These are phyloP conservation scores for Hypoxylon sp. DNA, from an alignment of 2,329 filamentous ascomycete genomes.

Conservation along the genomic window DNA sequence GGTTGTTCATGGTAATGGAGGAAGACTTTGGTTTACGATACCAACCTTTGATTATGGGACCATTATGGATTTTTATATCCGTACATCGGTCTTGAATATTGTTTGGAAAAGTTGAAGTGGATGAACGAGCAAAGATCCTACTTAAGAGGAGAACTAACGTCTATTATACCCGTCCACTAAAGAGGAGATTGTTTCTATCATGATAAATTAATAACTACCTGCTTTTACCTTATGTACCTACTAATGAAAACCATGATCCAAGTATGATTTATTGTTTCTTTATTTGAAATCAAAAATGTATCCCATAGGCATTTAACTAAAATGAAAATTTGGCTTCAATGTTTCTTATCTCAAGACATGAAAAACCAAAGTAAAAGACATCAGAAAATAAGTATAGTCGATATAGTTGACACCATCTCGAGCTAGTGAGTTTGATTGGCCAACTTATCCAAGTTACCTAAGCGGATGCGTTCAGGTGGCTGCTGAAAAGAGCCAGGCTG, in stretches of 20 bases:
- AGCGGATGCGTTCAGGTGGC: constrained; percentile 10
- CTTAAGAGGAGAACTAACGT: constrained; percentile 15
- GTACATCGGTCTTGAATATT: no score
- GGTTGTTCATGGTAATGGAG: neutral
- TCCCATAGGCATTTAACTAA: no score
- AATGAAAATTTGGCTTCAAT: no score
- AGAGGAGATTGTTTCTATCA: constrained; percentile 11
- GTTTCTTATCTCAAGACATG: no score
- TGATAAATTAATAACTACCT: constrained; percentile 18
- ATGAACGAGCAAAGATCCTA: constrained; percentile 20
- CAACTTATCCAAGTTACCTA: constrained; percentile 16
- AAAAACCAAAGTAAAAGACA: no score
- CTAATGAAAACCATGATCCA: constrained; percentile 16
- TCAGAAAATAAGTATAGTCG: no score
- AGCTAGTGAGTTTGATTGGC: no score
- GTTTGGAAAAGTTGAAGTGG: constrained; percentile 4
- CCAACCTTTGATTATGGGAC: neutral
- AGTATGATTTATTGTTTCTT: no score
- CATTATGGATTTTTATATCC: constrained; percentile 6
- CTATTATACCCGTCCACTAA: constrained; percentile 32
- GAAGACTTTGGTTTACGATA: constrained; percentile 12
- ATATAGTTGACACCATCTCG: no score
- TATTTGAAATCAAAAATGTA: no score
- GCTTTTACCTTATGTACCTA: no score
- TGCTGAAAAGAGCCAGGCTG: constrained; percentile 33